A percentile compares a stretch with the other conserved stretches of the same genome.
Evolutionary conservation across 768 basidiomycete genomes (phyloP).

Genomic region (Cystoderma amianthinum): DNA sequence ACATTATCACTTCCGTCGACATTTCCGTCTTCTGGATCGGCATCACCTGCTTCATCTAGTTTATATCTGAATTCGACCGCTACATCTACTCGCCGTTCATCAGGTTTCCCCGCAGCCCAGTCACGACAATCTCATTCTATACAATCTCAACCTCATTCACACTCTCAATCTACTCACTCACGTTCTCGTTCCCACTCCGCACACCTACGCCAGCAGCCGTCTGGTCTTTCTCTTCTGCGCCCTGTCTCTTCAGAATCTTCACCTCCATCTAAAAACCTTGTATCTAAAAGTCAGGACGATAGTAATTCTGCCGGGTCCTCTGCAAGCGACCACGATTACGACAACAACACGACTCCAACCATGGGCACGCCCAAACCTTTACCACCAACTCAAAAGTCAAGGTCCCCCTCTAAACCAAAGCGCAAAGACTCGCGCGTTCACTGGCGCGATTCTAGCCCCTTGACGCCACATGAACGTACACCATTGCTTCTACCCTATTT

Average conservation of each 20-base stretch:
- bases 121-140: neutral
- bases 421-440: constrained; percentile 12
- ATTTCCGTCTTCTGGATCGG: constrained; percentile 5
- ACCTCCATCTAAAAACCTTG: constrained; percentile 5
- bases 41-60: constrained; percentile 7
- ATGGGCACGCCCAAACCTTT: constrained; percentile 10
- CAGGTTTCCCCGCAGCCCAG: no score
- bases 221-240: constrained; percentile 31
- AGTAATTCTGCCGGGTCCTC: no score
- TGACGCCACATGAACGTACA: constrained; percentile 6
- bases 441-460: constrained; percentile 17
- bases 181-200: neutral
- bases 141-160: neutral
- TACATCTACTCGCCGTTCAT: neutral
- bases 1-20: constrained; percentile 9
- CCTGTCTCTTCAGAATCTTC: constrained; percentile 1
- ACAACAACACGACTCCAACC: neutral
- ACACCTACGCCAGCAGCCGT: constrained; percentile 16
- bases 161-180: neutral
- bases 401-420: neutral
- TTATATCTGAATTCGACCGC: neutral
- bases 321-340: neutral
- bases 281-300: no score
- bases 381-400: neutral
- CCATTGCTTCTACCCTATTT: constrained; percentile 8